Conservation (phyloP, 1,284 basidiomycete genomes). For the Puccinia novopanici region DNA sequence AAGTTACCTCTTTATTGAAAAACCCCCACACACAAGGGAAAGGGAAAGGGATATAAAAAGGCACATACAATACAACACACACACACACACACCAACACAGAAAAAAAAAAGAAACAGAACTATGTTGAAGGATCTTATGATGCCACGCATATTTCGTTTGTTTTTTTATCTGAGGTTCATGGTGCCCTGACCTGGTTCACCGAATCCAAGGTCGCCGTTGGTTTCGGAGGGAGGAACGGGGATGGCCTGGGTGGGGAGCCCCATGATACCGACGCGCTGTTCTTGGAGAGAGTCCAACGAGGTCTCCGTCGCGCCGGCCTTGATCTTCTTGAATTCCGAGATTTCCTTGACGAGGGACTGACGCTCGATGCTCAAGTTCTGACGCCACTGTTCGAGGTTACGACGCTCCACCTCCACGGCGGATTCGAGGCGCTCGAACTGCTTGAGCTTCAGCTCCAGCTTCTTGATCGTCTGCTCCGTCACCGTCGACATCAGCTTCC, state of each 20-base stretch:
- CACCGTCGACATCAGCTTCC: constrained; percentile 76
- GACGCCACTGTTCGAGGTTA: constrained; percentile 65
- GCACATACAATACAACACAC: constrained; percentile 16
- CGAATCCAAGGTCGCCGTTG: constrained; percentile 6
- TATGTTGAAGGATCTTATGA: neutral
- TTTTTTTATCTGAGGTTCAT: constrained; percentile 22
- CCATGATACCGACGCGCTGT: neutral
- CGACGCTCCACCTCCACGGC: constrained; percentile 81
- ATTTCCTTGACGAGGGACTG: constrained; percentile 54
- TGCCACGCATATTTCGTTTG: neutral
- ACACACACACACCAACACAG: too few species aligned
- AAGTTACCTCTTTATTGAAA: neutral
- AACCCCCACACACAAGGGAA: too few species aligned
- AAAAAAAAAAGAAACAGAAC: neutral
- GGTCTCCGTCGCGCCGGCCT: constrained; percentile 3
- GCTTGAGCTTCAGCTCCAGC: constrained; percentile 85
- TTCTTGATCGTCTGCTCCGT: constrained; percentile 90
- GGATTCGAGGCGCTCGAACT: constrained; percentile 88
- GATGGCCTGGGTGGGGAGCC: constrained; percentile 16
- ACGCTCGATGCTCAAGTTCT: constrained; percentile 56
- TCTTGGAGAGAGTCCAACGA: neutral
- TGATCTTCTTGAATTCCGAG: constrained; percentile 45
- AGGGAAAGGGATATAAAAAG: neutral
- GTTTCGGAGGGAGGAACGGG: constrained; percentile 23
- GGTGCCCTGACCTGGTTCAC: constrained; percentile 23